Evolutionary conservation across 192 early-diverging fungal species (phyloP), one percentile per base, ranked within the genome.

Genomic region (Coemansia sp.): DNA sequence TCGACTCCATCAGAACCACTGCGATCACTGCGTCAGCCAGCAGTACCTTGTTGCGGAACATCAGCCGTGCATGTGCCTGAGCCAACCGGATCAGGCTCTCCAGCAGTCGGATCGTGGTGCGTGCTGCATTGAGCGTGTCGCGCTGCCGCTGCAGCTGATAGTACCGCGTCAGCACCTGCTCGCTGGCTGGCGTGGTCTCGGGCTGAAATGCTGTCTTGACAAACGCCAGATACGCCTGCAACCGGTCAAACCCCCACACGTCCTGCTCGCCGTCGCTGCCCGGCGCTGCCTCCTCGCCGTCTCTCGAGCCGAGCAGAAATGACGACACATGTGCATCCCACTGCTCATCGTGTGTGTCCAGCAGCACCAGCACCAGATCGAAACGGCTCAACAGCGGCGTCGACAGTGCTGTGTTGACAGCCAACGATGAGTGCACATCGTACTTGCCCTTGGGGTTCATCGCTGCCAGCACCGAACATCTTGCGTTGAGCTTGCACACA

Each of bases 1-100:
- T 92, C 75, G 97, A 98, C 24, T 87, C 89, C 70, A 92, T 87
- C 55, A 98, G 72, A 41, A 89, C 90, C 11, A 94, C 91, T 8
- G 96, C 96, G 57, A 93, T 86, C 62, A 97, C 92, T 4, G 97
- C 84, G 73, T 98, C 96, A 66, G 92, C 93, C 32, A 89, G 85
- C 32, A 59, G 41, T 49, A 90, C 90, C 8, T 64, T 53, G 50
- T 85, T 47, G 23, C 83, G 78, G 27, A 84, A 85, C 90, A 90
- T 91, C 5, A 87, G 67, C 10, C 83, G 65, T 10, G 85, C 87
- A 63, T 89, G 87, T 0, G 87, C 87, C 62, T 89, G 87, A 4
- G 85, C 72, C 48, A 89, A 58, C 12, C 87, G 79, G n/a, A 87
- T 85, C 48, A 89, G 71, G 15, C 82, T 84, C 67, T 89, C 87